These are phyloP conservation scores for Trichophyton mentagrophytes DNA, from an alignment of 2,329 filamentous ascomycete genomes.

Conservation along the genomic window DNA sequence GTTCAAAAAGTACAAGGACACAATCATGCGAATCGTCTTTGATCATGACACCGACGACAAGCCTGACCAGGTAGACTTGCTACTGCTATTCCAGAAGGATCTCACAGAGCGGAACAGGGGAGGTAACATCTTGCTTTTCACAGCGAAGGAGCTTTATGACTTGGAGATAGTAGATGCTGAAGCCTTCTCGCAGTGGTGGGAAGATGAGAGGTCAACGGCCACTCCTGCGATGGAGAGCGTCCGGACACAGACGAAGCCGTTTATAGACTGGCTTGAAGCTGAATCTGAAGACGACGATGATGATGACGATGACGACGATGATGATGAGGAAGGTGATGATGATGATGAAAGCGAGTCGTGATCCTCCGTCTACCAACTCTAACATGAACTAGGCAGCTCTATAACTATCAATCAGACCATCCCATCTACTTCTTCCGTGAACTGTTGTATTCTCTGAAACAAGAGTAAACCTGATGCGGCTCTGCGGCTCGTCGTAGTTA, in stretches of 20 bases:
- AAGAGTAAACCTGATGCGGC: background rate
- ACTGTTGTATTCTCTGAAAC: background rate
- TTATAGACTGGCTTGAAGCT: constrained; percentile 75
- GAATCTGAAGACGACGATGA: constrained; percentile 58
- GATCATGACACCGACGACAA: constrained; percentile 41
- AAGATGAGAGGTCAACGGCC: constrained; percentile 54
- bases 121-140: constrained; percentile 57
- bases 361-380: background rate
- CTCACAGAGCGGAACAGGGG: constrained; percentile 53
- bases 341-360: constrained; percentile 3
- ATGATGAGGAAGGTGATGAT: constrained; percentile 31
- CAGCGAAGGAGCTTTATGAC: constrained; percentile 74
- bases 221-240: constrained; percentile 58
- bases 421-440: background rate
- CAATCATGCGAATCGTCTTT: constrained; percentile 48
- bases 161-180: constrained; percentile 80
- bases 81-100: constrained; percentile 70
- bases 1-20: constrained; percentile 50
- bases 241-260: constrained; percentile 58
- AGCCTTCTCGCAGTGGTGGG: constrained; percentile 81
- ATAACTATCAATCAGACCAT: background rate
- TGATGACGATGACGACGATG: constrained; percentile 51
- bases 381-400: background rate
- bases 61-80: constrained; percentile 70
- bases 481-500: background rate